Evolutionary conservation across 805 yeast genomes (phyloP).

Genomic region (Candida silvatica): DNA sequence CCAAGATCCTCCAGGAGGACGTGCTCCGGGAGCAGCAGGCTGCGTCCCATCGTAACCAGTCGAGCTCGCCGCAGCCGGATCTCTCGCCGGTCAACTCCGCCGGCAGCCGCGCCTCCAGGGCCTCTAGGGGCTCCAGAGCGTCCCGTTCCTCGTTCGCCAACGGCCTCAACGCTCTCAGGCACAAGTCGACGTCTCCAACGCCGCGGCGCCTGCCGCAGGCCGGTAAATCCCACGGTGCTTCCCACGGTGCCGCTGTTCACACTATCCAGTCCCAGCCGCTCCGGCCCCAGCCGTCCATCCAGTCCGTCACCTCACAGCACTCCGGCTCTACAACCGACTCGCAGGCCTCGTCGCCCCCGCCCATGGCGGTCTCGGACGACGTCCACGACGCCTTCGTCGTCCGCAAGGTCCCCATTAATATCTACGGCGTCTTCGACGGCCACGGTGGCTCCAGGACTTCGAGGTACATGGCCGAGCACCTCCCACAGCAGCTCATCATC

Average conservation of each 20-base stretch:
- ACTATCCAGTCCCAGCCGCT: too few relatives aligned
- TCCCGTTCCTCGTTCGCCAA: too few relatives aligned
- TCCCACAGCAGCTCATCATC: constrained; percentile 21
- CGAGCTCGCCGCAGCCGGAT: not conserved
- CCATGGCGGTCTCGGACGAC: constrained; percentile 1
- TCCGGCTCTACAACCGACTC: too few relatives aligned
- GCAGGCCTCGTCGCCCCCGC: not conserved
- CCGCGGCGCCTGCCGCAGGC: too few relatives aligned
- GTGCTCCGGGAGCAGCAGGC: too few relatives aligned
- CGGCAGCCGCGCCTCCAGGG: not conserved
- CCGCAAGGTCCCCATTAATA: constrained; percentile 19
- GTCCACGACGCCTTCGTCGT: not conserved
- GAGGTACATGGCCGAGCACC: constrained; percentile 35
- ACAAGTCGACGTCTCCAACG: not conserved
- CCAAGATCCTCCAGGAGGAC: not conserved
- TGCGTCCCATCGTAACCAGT: not conserved
- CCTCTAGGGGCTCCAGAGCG: too few relatives aligned
- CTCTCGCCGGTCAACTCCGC: not conserved
- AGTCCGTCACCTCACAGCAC: too few relatives aligned
- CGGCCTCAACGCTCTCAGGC: too few relatives aligned
- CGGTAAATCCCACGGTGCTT: not conserved
- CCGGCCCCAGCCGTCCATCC: too few relatives aligned
- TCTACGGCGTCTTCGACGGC: constrained; percentile 75
- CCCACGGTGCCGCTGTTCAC: too few relatives aligned
- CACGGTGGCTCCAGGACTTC: constrained; percentile 71